Evolutionary conservation across 139 green algal genomes (phyloP).

Genomic region (Chlamydomonas applanata): DNA sequence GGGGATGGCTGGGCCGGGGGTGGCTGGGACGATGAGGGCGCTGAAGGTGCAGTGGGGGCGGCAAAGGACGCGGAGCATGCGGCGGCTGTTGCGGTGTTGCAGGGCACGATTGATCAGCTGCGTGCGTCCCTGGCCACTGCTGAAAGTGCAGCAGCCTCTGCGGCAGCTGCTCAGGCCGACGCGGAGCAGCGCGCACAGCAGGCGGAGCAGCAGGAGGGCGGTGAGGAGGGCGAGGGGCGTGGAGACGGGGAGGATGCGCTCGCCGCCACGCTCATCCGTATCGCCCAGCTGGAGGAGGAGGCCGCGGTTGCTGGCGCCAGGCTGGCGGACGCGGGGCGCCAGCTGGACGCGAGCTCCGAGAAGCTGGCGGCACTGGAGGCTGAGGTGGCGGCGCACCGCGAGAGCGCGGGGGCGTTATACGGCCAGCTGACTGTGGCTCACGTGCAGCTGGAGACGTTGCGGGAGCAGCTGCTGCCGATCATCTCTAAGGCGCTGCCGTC

Average conservation of each 20-base stretch:
- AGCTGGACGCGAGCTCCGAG: not conserved
- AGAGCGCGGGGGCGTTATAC: not conserved
- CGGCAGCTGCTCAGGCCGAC: no score
- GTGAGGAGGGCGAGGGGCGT: no score
- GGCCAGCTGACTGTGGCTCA: not conserved
- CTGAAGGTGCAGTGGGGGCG: no score
- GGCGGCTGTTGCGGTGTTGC: no score
- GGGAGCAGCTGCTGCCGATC: not conserved
- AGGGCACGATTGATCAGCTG: no score
- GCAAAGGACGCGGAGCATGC: not conserved
- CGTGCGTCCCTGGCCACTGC: no score
- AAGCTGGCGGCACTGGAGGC: conserved; percentile 6
- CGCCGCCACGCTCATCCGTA: not conserved
- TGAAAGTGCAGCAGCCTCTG: no score
- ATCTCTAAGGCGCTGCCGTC: not conserved
- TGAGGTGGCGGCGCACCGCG: not conserved
- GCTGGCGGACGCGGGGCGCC: not conserved
- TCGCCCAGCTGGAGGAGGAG: conserved; percentile 14
- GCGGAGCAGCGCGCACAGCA: no score
- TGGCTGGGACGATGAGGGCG: no score
- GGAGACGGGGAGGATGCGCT: not conserved
- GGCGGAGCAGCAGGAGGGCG: no score
- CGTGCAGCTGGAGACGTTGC: conserved; percentile 4
- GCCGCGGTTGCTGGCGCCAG: not conserved
- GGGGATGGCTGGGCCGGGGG: not conserved